Percentiles rank a stretch among this genome's conserved stretches.
Evolutionary conservation across 2,329 filamentous ascomycete species (phyloP).

Genomic region (Botrytis sinoallii): DNA sequence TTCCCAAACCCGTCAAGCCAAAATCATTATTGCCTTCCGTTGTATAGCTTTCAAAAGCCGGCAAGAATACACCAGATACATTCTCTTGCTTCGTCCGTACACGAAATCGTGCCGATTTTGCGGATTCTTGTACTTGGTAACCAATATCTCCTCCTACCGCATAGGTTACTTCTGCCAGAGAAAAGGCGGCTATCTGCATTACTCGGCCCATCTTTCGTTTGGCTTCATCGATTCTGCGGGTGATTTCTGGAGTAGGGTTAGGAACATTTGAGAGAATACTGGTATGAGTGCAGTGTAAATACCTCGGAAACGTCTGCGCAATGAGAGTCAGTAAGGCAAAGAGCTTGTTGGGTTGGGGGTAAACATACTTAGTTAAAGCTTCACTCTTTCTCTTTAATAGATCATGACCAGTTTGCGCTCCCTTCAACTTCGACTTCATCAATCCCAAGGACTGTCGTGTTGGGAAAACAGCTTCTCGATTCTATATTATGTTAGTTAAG

Average conservation of each 20-base stretch:
- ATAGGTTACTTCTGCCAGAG: constrained; percentile 94
- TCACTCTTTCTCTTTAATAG: constrained; percentile 97
- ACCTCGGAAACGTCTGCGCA: constrained; percentile 80
- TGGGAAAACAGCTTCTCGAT: constrained; percentile 93
- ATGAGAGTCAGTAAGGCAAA: constrained; percentile 29
- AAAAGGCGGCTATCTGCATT: constrained; percentile 99
- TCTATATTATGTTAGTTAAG: constrained; percentile 51
- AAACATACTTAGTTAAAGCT: constrained; percentile 84
- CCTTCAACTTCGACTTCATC: constrained; percentile 99
- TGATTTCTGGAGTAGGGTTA: constrained; percentile 69
- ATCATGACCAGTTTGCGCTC: constrained; percentile 85
- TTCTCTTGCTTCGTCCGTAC: constrained; percentile 97
- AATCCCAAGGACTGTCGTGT: constrained; percentile 93
- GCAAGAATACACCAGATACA: constrained; percentile 92
- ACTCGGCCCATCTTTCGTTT: constrained; percentile 99
- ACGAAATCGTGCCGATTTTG: constrained; percentile 87
- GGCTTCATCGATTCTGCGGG: constrained; percentile 93
- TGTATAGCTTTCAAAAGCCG: constrained; percentile 87
- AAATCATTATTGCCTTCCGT: constrained; percentile 94
- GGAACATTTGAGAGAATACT: not conserved
- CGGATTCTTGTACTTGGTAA: constrained; percentile 96
- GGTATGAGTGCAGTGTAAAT: constrained; percentile 34
- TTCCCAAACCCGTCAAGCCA: constrained; percentile 89
- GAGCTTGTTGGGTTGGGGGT: constrained; percentile 11
- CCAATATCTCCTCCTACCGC: constrained; percentile 93